Conservation (phyloP, 345 rosid genomes). For the Gynandropsis gynandra region DNA sequence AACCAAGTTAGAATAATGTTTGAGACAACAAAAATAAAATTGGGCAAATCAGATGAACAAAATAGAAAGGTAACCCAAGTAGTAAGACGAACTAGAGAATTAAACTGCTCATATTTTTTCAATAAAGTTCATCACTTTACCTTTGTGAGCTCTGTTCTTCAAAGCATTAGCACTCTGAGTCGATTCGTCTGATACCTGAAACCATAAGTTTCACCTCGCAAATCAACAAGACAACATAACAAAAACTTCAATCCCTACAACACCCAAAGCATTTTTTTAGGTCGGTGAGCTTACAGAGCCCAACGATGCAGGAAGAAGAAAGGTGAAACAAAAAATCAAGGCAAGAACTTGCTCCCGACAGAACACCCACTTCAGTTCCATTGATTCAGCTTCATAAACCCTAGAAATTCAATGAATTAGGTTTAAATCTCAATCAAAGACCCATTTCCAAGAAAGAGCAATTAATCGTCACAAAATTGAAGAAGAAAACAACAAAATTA, state of each 20-base stretch:
- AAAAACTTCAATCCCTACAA: neutral
- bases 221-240: neutral
- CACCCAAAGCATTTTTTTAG: neutral
- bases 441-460: neutral
- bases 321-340: slow-evolving; percentile 19
- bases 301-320: slow-evolving; percentile 10
- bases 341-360: slow-evolving; percentile 15
- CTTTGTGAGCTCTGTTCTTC: slow-evolving; percentile 21
- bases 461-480: neutral
- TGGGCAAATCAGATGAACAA: too few species aligned
- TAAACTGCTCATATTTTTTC: neutral
- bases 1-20: too few species aligned
- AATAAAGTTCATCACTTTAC: slow-evolving; percentile 9
- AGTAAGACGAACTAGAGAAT: neutral
- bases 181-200: slow-evolving; percentile 25
- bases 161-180: slow-evolving; percentile 13
- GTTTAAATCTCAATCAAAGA: neutral
- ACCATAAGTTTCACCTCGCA: neutral
- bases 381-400: slow-evolving; percentile 15
- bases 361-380: slow-evolving; percentile 19
- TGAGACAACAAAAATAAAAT: too few species aligned
- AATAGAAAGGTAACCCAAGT: too few species aligned
- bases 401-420: neutral
- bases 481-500: neutral
- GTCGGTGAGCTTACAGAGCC: slow-evolving; percentile 24